Percentiles rank a stretch among this genome's conserved stretches.
Conservation (phyloP, 768 basidiomycete species). For the Lactifluus piperatus region DNA sequence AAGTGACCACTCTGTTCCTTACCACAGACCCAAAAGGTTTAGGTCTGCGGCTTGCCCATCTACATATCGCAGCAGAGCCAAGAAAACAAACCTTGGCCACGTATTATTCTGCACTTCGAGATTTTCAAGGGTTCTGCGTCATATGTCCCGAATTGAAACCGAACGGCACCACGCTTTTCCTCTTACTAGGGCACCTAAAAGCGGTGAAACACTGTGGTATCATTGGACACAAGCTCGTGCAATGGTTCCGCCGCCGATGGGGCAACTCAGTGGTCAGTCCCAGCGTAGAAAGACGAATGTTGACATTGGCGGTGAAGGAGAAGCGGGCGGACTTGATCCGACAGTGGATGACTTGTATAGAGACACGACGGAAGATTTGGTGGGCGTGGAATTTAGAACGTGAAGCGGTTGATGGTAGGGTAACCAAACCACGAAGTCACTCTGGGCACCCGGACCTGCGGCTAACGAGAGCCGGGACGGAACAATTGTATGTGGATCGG, state of each 20-base stretch:
- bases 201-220: slow-evolving; percentile 45
- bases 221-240: slow-evolving; percentile 38
- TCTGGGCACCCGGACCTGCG: neutral
- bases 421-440: neutral
- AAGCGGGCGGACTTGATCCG: slow-evolving; percentile 44
- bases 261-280: slow-evolving; percentile 47
- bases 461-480: slow-evolving; percentile 2
- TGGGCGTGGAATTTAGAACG: slow-evolving; percentile 9
- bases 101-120: slow-evolving; percentile 7
- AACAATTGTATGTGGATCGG: neutral
- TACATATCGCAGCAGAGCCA: slow-evolving; percentile 12
- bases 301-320: slow-evolving; percentile 54
- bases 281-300: slow-evolving; percentile 51
- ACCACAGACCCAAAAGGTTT: neutral
- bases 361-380: slow-evolving; percentile 2
- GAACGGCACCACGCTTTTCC: slow-evolving; percentile 47
- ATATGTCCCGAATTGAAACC: slow-evolving; percentile 43
- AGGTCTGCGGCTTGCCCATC: slow-evolving; percentile 13
- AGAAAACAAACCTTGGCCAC: neutral
- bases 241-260: slow-evolving; percentile 44
- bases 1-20: slow-evolving; percentile 11
- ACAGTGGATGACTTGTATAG: slow-evolving; percentile 1
- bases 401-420: slow-evolving; percentile 10
- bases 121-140: slow-evolving; percentile 27
- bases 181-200: slow-evolving; percentile 47